phyloP scores from a whole-genome alignment of 768 basidiomycete species.

The Termitomyces sp. region DNA sequence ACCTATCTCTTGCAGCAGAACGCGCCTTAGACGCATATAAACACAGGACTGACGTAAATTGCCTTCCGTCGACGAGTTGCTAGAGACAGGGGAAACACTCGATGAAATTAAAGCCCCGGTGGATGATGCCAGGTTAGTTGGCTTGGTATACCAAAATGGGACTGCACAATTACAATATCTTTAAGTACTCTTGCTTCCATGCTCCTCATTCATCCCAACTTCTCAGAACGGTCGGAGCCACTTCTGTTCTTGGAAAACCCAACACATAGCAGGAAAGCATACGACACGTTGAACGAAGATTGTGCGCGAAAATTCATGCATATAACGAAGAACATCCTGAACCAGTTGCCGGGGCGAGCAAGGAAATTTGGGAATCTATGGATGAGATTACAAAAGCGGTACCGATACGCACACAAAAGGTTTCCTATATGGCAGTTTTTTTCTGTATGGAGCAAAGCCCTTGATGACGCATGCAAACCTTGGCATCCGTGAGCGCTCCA shows the following conservation, averaged over 20 bases:
- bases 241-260: not conserved
- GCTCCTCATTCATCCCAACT: not conserved
- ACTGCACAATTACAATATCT: not conserved
- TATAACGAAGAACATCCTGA: not conserved
- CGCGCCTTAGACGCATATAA: not conserved
- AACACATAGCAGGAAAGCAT: not conserved
- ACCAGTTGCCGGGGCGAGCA: not conserved
- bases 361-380: slow-evolving; percentile 2
- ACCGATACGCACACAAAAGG: not conserved
- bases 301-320: not conserved
- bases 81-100: not conserved
- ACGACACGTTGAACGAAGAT: not conserved
- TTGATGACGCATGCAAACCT: not conserved
- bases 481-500: no score
- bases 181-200: slow-evolving; percentile 1
- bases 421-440: slow-evolving; percentile 10
- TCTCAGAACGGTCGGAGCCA: not conserved
- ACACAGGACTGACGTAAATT: not conserved
- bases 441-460: not conserved
- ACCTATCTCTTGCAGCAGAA: not conserved
- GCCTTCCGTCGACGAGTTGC: not conserved
- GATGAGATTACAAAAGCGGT: not conserved
- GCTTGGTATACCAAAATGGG: not conserved
- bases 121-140: slow-evolving; percentile 3
- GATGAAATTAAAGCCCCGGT: not conserved